Evolutionary conservation across 2,329 filamentous ascomycete genomes (phyloP).

Genomic region (Aspergillus hiratsukae): DNA sequence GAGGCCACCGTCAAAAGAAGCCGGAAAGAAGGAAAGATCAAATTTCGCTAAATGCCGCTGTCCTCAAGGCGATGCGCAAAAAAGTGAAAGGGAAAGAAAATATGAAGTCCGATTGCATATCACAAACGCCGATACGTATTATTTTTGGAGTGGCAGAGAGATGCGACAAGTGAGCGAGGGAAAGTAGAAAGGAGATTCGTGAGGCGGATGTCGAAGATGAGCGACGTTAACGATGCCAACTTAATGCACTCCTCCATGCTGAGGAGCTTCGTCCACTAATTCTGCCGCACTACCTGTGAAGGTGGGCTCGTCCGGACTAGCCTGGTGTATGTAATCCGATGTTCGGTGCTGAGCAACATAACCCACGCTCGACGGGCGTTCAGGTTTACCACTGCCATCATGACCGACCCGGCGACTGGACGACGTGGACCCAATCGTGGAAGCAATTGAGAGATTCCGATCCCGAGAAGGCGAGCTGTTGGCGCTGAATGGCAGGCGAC

Average conservation of each 20-base stretch:
- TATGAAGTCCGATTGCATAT: slow-evolving; percentile 9
- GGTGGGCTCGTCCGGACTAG: slow-evolving; percentile 33
- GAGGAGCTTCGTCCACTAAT: slow-evolving; percentile 35
- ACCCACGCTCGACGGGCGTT: slow-evolving; percentile 47
- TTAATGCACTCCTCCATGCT: slow-evolving; percentile 11
- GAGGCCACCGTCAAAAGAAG: background rate
- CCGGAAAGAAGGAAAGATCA: background rate
- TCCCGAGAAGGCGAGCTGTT: slow-evolving; percentile 34
- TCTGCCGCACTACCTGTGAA: slow-evolving; percentile 43
- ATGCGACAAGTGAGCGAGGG: background rate
- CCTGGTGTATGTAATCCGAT: slow-evolving; percentile 45
- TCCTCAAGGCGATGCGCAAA: background rate
- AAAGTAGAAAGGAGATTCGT: slow-evolving; percentile 2
- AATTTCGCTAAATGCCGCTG: background rate
- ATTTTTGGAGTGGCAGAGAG: slow-evolving; percentile 3
- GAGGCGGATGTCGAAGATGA: background rate
- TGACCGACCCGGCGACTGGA: slow-evolving; percentile 31
- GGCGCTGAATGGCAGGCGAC: slow-evolving; percentile 41
- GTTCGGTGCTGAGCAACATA: slow-evolving; percentile 48
- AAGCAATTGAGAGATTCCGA: slow-evolving; percentile 34
- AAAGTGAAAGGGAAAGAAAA: slow-evolving; percentile 1
- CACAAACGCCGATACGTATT: slow-evolving; percentile 12
- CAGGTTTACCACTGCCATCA: slow-evolving; percentile 20
- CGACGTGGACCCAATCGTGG: slow-evolving; percentile 32
- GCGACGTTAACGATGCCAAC: background rate